phyloP scores from a whole-genome alignment of 768 basidiomycete species.

The Naganishia onofrii region DNA sequence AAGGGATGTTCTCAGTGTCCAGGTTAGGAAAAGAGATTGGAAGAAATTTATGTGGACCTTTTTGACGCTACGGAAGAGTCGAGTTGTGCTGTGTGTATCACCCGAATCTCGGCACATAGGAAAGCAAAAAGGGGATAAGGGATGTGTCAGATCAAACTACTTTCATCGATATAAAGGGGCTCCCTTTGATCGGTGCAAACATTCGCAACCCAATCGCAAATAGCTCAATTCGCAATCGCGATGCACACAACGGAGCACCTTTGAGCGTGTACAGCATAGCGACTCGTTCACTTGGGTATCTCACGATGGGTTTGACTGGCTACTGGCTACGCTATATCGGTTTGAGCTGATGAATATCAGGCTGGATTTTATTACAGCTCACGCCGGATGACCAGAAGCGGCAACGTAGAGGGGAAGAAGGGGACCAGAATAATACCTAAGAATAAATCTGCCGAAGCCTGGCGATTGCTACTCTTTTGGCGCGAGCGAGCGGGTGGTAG shows the following conservation, averaged over 20 bases:
- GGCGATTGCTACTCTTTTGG: neutral
- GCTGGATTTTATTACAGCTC: neutral
- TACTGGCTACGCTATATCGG: neutral
- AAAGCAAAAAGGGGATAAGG: neutral
- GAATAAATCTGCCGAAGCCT: constrained; percentile 3
- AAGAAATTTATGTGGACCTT: neutral
- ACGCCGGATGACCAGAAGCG: neutral
- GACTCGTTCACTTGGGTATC: neutral
- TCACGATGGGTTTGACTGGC: neutral
- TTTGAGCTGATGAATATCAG: constrained; percentile 3
- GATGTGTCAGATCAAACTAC: neutral
- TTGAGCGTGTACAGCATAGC: neutral
- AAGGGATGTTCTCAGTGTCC: neutral
- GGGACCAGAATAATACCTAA: neutral
- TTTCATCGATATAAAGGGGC: neutral
- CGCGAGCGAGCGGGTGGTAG: too few relatives aligned
- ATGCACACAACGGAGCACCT: neutral
- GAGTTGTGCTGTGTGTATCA: neutral
- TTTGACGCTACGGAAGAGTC: neutral
- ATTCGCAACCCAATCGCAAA: neutral
- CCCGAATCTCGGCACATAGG: neutral
- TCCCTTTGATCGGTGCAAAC: neutral
- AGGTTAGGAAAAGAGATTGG: neutral
- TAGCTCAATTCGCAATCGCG: neutral
- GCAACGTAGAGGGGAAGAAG: neutral